phyloP scores from a whole-genome alignment of 208 protist species.

The Eutreptiella sp. region DNA sequence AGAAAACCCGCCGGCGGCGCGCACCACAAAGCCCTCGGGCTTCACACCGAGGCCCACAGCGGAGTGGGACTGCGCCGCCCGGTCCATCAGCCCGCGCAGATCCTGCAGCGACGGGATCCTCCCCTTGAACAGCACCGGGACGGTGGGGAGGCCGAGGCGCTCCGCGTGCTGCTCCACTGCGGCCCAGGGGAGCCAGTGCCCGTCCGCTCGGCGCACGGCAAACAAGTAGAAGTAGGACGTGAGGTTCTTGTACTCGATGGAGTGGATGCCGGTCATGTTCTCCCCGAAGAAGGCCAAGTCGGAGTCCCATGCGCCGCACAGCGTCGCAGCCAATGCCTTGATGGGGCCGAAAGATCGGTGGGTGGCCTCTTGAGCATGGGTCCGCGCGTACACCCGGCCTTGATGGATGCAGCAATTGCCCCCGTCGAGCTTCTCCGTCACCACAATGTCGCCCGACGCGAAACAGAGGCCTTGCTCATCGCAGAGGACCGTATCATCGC shows the following conservation, averaged over 20 bases:
- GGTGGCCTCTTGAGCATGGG: slow-evolving; percentile 18
- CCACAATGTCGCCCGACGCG: background rate
- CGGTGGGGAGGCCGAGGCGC: slow-evolving; percentile 1
- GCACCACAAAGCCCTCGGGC: slow-evolving; percentile 27
- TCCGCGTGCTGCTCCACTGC: background rate
- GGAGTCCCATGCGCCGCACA: too few species aligned
- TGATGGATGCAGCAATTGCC: slow-evolving; percentile 31
- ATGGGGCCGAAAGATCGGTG: slow-evolving; percentile 19
- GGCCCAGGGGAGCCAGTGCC: background rate
- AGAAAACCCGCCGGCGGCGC: background rate
- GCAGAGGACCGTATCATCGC: slow-evolving; percentile 9
- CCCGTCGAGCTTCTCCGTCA: slow-evolving; percentile 34
- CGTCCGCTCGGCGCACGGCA: slow-evolving; percentile 9
- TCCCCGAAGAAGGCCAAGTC: slow-evolving; percentile 24
- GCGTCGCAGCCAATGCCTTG: slow-evolving; percentile 14
- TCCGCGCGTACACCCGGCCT: slow-evolving; percentile 28
- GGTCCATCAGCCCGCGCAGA: slow-evolving; percentile 17
- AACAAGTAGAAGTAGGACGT: slow-evolving; percentile 29
- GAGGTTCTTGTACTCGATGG: slow-evolving; percentile 23
- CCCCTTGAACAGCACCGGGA: slow-evolving; percentile 25
- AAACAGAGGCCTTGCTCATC: background rate
- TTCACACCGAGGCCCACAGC: background rate
- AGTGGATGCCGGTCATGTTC: slow-evolving; percentile 29
- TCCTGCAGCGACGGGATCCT: slow-evolving; percentile 5
- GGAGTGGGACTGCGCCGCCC: background rate